Evolutionary conservation across 1,284 basidiomycete genomes (phyloP).

Genomic region (Cutaneotrichosporon sp.): DNA sequence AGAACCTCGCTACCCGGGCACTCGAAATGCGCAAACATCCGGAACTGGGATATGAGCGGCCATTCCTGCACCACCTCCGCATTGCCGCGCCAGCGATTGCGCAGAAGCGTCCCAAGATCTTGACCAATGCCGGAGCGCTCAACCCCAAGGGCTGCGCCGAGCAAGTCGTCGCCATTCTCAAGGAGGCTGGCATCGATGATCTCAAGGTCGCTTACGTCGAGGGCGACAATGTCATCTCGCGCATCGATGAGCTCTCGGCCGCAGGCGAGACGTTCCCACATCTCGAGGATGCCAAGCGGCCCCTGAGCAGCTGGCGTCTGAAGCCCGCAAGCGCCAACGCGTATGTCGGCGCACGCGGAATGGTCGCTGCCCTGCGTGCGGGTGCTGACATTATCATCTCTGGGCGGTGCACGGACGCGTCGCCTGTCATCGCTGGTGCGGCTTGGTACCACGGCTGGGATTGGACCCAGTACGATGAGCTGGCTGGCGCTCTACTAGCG

Average conservation of each 20-base stretch:
- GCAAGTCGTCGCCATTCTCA: slow-evolving; percentile 8
- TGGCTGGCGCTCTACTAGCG: slow-evolving; percentile 25
- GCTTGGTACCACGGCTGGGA: slow-evolving; percentile 27
- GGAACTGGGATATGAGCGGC: slow-evolving; percentile 19
- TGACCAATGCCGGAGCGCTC: slow-evolving; percentile 24
- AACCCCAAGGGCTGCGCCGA: slow-evolving; percentile 19
- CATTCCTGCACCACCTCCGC: slow-evolving; percentile 19
- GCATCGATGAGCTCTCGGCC: slow-evolving; percentile 9
- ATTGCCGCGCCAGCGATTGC: slow-evolving; percentile 14
- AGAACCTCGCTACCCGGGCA: slow-evolving; percentile 21
- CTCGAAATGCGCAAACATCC: slow-evolving; percentile 17
- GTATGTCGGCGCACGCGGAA: slow-evolving; percentile 17
- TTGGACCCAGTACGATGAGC: slow-evolving; percentile 18
- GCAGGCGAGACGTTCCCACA: slow-evolving; percentile 16
- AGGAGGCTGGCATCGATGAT: background rate
- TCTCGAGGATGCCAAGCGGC: slow-evolving; percentile 10
- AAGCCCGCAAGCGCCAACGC: slow-evolving; percentile 15
- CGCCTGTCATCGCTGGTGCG: slow-evolving; percentile 22
- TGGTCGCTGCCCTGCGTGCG: slow-evolving; percentile 10
- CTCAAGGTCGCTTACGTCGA: slow-evolving; percentile 15
- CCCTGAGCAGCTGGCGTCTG: slow-evolving; percentile 9
- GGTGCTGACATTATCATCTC: slow-evolving; percentile 33
- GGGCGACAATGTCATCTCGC: slow-evolving; percentile 14
- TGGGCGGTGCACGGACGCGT: slow-evolving; percentile 28
- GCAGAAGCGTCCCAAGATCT: slow-evolving; percentile 13